Evolutionary conservation across 352 stramenopile genomes (phyloP).

Genomic region (Ophiocytium majus): DNA sequence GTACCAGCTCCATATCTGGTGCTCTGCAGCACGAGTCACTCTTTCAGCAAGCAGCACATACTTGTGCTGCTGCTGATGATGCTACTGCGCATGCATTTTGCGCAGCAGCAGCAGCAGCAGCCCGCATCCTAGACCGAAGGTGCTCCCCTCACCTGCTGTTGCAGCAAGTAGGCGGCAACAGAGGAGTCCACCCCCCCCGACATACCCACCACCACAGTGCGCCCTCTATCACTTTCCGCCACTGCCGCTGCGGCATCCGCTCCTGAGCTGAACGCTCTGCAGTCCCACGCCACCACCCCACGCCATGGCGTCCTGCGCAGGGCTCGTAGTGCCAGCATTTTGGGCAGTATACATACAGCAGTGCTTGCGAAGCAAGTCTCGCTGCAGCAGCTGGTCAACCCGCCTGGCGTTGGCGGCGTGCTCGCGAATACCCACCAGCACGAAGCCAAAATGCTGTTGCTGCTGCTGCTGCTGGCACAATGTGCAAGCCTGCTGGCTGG

Average conservation of each 20-base stretch:
- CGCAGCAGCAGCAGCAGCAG: not conserved
- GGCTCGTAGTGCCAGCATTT: too few species aligned
- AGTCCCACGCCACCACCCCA: too few species aligned
- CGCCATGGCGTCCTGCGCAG: too few species aligned
- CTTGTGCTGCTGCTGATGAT: not conserved
- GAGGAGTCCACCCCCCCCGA: slow-evolving; percentile 97
- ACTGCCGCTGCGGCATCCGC: slow-evolving; percentile 4
- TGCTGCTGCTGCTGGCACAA: too few species aligned
- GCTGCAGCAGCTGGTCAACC: too few species aligned
- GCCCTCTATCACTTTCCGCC: not conserved
- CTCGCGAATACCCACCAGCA: too few species aligned
- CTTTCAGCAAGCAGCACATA: not conserved
- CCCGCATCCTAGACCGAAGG: not conserved
- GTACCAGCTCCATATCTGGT: not conserved
- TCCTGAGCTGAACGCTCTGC: too few species aligned
- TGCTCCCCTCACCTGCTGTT: slow-evolving; percentile 57
- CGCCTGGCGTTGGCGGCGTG: too few species aligned
- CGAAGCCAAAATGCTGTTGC: too few species aligned
- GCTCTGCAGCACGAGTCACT: not conserved
- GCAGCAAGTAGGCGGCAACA: slow-evolving; percentile 85
- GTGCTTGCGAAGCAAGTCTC: too few species aligned
- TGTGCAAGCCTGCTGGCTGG: not conserved
- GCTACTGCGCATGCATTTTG: not conserved
- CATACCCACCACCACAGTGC: slow-evolving; percentile 87
- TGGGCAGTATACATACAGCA: too few species aligned